Evolutionary conservation across 371 early-diverging fungal species (phyloP).

Genomic region (Apophysomyces sp.): DNA sequence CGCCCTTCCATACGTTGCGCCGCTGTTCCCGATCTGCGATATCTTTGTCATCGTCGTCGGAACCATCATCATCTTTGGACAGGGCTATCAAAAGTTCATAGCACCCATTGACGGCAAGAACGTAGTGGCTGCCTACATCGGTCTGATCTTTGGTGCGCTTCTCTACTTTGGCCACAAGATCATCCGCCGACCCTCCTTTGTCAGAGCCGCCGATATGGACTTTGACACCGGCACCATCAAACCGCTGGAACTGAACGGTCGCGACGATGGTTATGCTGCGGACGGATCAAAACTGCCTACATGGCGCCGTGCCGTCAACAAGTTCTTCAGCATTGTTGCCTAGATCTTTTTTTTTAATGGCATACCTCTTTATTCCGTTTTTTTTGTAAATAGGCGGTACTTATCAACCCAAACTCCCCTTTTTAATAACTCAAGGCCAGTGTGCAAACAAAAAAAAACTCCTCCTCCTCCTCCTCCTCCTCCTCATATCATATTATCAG

Average conservation of each 20-base stretch:
- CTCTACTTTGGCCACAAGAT: slow-evolving; percentile 54
- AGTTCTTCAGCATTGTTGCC: slow-evolving; percentile 20
- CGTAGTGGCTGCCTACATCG: slow-evolving; percentile 45
- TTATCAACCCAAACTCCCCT: too few species aligned
- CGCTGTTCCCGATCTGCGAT: slow-evolving; percentile 70
- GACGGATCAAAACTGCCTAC: background rate
- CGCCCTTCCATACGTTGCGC: slow-evolving; percentile 69
- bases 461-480: too few species aligned
- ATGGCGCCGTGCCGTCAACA: slow-evolving; percentile 9
- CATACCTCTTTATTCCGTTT: background rate
- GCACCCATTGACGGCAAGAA: slow-evolving; percentile 37
- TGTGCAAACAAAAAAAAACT: too few species aligned
- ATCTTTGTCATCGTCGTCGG: slow-evolving; percentile 59
- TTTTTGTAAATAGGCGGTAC: background rate
- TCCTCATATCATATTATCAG: too few species aligned
- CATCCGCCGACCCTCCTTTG: slow-evolving; percentile 16
- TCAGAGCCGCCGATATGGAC: slow-evolving; percentile 29
- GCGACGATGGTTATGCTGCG: slow-evolving; percentile 5
- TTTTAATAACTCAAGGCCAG: too few species aligned
- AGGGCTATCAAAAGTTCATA: slow-evolving; percentile 53
- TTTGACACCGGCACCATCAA: slow-evolving; percentile 32
- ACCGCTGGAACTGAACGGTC: slow-evolving; percentile 7
- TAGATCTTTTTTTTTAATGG: background rate
- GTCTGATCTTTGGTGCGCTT: slow-evolving; percentile 43
- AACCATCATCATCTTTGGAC: slow-evolving; percentile 59